Base-by-base conservation (phyloP, 2,329 filamentous ascomycete species). In the Colletotrichum sp. region DNA sequence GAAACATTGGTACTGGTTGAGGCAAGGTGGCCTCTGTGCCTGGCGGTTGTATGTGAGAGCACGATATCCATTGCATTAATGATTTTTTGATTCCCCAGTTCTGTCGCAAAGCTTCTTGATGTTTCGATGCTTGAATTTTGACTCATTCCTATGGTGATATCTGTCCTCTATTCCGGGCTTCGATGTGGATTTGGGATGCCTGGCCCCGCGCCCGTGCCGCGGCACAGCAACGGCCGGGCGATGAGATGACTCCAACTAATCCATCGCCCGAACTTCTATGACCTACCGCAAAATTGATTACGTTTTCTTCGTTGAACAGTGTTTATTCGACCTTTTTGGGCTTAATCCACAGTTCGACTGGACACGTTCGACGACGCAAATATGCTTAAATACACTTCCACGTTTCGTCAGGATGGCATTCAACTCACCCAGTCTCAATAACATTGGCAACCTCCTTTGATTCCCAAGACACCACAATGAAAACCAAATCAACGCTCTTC, bases 41-140 rank as follows among this genome's bases (percentile, higher is more conserved):
- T 28, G n/a, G 1, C 26, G 74, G 26, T 39, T 65, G 52, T 66
- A 62, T 62, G 52, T 30, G 32, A 70, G 48, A 60, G 55, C 55
- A 60, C 18, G 55, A 52, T 67, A 69, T 67, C 60, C 65, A 32
- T 62, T 55, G 48, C 57, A 34, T 24, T 39, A 52, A 59, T 69
- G 65, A 44, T 26, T 26, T 26, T 64, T 65, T 32, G 26, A 59
- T 26, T 60, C 10, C 16, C 28, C 8, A 9, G 12, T 3, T n/a
- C 6, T 22, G 15, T 12, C 22, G 6, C 15, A 2, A 15, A 6
- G 15, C 9, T 36, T 32, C 18, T 32, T 1, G 26, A 34, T 10
- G 26, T 30, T 10, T 6, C 65, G 5, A 3, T 48, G 6, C 8
- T 28, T 32, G 34, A 59, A 13, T 52, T 52, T 63, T 26, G 44